Evolutionary conservation across 2,329 filamentous ascomycete species (phyloP).

Genomic region (Exophiala sideris): DNA sequence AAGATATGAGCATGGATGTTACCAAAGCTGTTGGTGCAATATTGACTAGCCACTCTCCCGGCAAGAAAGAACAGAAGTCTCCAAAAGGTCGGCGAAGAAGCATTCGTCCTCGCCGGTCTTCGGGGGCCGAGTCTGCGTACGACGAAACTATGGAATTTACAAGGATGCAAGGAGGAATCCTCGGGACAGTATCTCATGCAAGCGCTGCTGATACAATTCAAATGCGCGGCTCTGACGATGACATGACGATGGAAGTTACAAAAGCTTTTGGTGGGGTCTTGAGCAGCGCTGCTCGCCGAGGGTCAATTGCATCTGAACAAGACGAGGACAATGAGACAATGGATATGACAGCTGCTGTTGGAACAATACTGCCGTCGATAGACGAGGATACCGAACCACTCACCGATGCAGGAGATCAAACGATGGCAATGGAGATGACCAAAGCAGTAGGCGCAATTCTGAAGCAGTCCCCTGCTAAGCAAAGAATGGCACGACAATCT

Average conservation of each 20-base stretch:
- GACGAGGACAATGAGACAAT: constrained; percentile 46
- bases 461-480: constrained; percentile 20
- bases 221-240: constrained; percentile 44
- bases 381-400: constrained; percentile 38
- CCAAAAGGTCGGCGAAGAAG: constrained; percentile 34
- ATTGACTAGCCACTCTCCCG: constrained; percentile 39
- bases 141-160: constrained; percentile 57
- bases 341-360: constrained; percentile 57
- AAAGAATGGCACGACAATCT: not conserved
- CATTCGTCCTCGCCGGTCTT: constrained; percentile 35
- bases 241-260: constrained; percentile 49
- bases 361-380: constrained; percentile 41
- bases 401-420: constrained; percentile 40
- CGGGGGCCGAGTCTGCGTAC: constrained; percentile 36
- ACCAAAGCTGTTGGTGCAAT: constrained; percentile 81
- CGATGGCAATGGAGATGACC: constrained; percentile 66
- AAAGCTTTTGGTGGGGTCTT: constrained; percentile 42
- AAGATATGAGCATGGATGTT: constrained; percentile 91
- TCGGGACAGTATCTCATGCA: constrained; percentile 28
- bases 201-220: constrained; percentile 34
- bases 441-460: constrained; percentile 62
- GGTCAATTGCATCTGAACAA: constrained; percentile 20
- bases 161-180: constrained; percentile 51
- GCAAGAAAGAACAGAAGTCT: constrained; percentile 33
- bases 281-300: constrained; percentile 4